phyloP scores from a whole-genome alignment of 2,329 filamentous ascomycete genomes.

The Pseudogymnoascus sp. region DNA sequence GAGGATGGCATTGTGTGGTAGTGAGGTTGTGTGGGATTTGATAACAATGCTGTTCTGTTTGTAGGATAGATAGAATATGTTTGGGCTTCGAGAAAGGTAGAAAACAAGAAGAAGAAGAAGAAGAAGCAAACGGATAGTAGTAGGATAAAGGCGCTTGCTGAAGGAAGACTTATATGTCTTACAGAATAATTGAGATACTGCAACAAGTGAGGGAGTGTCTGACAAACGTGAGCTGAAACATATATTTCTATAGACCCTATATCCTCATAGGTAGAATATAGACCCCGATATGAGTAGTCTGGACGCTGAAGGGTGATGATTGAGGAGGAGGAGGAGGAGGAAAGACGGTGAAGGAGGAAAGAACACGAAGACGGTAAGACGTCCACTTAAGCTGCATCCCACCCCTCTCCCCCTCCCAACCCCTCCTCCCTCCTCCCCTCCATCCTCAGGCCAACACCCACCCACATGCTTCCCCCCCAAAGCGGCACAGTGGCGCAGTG shows the following conservation, averaged over 20 bases:
- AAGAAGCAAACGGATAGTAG: neutral
- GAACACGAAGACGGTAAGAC: neutral
- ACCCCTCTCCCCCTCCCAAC: neutral
- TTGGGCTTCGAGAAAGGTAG: neutral
- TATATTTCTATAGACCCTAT: neutral
- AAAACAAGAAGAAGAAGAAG: neutral
- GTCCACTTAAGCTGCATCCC: neutral
- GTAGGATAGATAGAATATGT: neutral
- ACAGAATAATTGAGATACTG: neutral
- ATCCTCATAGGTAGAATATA: neutral
- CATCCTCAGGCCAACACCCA: neutral
- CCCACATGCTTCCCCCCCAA: neutral
- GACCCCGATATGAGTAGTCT: neutral
- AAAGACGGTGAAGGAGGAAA: neutral
- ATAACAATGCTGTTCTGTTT: conserved; percentile 26
- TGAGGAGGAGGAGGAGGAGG: neutral
- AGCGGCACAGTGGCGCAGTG: neutral
- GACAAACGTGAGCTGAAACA: neutral
- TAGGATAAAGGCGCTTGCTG: neutral
- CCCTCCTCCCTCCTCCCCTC: neutral
- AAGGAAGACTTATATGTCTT: neutral
- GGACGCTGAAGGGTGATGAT: neutral
- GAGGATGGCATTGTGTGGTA: conserved; percentile 31
- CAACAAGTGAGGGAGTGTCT: neutral
- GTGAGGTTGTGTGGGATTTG: conserved; percentile 53